phyloP scores from a whole-genome alignment of 1,284 basidiomycete species.

The Naganishia sp. region DNA sequence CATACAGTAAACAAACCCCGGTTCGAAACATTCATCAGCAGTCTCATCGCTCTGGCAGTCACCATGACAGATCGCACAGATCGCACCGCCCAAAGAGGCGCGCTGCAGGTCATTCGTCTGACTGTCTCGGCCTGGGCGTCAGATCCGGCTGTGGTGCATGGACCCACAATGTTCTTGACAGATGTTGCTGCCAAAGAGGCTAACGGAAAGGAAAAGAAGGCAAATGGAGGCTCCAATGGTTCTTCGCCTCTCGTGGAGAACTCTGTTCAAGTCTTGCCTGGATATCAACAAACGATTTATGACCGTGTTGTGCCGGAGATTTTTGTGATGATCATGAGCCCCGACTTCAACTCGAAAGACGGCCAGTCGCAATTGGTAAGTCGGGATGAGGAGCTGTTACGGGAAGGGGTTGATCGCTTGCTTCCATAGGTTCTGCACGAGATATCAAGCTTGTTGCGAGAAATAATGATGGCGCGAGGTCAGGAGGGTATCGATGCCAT shows the following conservation, averaged over 20 bases:
- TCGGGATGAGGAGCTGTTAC: conserved; percentile 12
- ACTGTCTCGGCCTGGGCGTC: conserved; percentile 75
- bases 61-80: conserved; percentile 73
- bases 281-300: conserved; percentile 92
- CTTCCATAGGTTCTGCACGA: conserved; percentile 76
- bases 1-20: conserved; percentile 74
- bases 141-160: conserved; percentile 55
- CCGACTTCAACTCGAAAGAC: conserved; percentile 83
- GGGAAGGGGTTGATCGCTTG: not conserved
- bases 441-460: conserved; percentile 79
- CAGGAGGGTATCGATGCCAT: conserved; percentile 84
- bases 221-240: conserved; percentile 41
- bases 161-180: conserved; percentile 43
- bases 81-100: conserved; percentile 72
- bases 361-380: conserved; percentile 76
- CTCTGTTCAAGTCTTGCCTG: conserved; percentile 65
- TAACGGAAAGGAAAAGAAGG: conserved; percentile 50
- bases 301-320: conserved; percentile 79
- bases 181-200: conserved; percentile 35
- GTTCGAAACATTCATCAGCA: conserved; percentile 74
- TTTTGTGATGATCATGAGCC: conserved; percentile 77
- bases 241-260: conserved; percentile 41
- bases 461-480: conserved; percentile 73
- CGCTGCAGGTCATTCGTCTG: conserved; percentile 74
- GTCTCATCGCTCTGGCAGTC: conserved; percentile 63